These are phyloP conservation scores for Lactarius trivialis DNA, from an alignment of 768 basidiomycete species.

Conservation along the genomic window DNA sequence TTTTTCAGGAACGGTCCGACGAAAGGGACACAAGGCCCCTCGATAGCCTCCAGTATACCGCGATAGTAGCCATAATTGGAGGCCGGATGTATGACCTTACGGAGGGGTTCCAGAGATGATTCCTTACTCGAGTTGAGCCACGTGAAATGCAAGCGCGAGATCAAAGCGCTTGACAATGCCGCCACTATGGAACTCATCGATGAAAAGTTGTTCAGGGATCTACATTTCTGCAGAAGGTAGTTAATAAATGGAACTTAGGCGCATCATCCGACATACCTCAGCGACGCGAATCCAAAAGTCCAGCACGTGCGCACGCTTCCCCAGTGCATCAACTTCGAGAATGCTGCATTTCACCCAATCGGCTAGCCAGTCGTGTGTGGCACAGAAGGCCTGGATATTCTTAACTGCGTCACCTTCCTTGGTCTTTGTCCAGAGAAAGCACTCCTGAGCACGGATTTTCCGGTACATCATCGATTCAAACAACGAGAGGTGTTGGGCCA, in stretches of 20 bases:
- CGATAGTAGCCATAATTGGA: slow-evolving; percentile 55
- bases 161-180: slow-evolving; percentile 52
- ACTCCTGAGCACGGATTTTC: slow-evolving; percentile 67
- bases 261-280: slow-evolving; percentile 44
- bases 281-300: slow-evolving; percentile 77
- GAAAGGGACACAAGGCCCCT: slow-evolving; percentile 61
- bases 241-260: neutral
- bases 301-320: slow-evolving; percentile 50
- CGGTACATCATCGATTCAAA: slow-evolving; percentile 64
- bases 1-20: slow-evolving; percentile 58
- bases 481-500: slow-evolving; percentile 80
- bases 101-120: slow-evolving; percentile 44
- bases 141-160: slow-evolving; percentile 52
- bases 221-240: slow-evolving; percentile 47
- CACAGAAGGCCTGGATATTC: slow-evolving; percentile 48
- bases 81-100: slow-evolving; percentile 51
- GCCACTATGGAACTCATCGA: slow-evolving; percentile 62
- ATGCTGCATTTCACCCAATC: slow-evolving; percentile 64
- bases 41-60: slow-evolving; percentile 34
- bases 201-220: slow-evolving; percentile 54
- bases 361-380: slow-evolving; percentile 54
- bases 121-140: slow-evolving; percentile 59
- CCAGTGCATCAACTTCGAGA: slow-evolving; percentile 43
- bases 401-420: slow-evolving; percentile 35
- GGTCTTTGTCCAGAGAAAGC: slow-evolving; percentile 51